These are phyloP conservation scores for Chaetomium olivaceum DNA, from an alignment of 2,329 filamentous ascomycete species.

Conservation along the genomic window DNA sequence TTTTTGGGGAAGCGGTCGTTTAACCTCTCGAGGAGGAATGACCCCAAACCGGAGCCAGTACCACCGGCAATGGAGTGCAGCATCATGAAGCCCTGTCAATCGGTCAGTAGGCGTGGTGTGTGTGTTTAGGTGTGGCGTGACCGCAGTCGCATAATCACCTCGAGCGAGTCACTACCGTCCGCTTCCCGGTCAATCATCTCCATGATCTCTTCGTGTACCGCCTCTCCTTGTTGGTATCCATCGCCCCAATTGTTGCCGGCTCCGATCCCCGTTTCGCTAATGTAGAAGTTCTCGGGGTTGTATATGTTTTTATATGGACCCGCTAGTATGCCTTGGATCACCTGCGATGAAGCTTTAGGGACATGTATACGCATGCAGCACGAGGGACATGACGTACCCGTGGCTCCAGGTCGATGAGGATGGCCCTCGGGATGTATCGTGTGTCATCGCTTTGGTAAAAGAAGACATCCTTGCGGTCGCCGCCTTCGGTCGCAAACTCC, in stretches of 20 bases:
- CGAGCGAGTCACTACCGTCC: constrained; percentile 94
- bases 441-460: constrained; percentile 99
- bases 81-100: constrained; percentile 85
- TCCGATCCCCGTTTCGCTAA: constrained; percentile 89
- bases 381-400: constrained; percentile 55
- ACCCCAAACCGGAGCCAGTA: constrained; percentile 93
- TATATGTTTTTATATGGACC: constrained; percentile 98
- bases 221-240: constrained; percentile 89
- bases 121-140: too few relatives aligned
- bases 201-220: constrained; percentile 93
- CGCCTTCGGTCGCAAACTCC: constrained; percentile 95
- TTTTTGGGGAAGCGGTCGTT: constrained; percentile 99
- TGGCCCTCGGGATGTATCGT: constrained; percentile 93
- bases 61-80: constrained; percentile 97
- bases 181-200: constrained; percentile 99
- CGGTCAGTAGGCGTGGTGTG: constrained; percentile 29
- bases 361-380: not conserved
- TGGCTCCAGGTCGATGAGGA: constrained; percentile 92
- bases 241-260: constrained; percentile 99
- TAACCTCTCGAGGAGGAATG: constrained; percentile 89
- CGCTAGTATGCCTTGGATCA: constrained; percentile 89
- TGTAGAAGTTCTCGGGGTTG: constrained; percentile 98
- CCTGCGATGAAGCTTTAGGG: constrained; percentile 43
- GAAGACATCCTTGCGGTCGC: constrained; percentile 97
- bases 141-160: constrained; percentile 55